These are phyloP conservation scores for Gleditsia sinensis DNA, from an alignment of 306 rosid species.

Conservation along the genomic window DNA sequence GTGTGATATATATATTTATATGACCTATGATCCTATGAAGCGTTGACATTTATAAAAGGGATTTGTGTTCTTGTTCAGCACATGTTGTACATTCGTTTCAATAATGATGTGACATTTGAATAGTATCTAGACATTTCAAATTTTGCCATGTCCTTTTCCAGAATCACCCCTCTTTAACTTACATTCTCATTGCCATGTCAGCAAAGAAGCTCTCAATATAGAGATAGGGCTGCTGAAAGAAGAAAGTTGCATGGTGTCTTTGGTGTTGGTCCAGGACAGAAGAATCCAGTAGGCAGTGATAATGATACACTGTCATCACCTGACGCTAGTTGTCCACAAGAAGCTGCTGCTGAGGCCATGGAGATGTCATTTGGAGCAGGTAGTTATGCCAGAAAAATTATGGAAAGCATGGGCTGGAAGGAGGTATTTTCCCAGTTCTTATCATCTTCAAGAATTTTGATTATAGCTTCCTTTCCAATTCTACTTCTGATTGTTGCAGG, in stretches of 20 bases:
- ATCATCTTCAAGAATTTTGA: not conserved
- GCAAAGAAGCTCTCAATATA: conserved; percentile 52
- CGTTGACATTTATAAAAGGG: too few species aligned
- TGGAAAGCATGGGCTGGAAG: conserved; percentile 88
- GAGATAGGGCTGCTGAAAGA: conserved; percentile 92
- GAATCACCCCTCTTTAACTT: conserved; percentile 25
- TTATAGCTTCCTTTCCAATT: not conserved
- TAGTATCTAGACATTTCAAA: not conserved
- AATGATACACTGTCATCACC: conserved; percentile 46
- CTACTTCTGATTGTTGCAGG: conserved; percentile 43
- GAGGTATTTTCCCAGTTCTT: conserved; percentile 58
- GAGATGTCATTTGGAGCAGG: conserved; percentile 77
- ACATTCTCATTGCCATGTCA: conserved; percentile 39
- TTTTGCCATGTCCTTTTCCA: not conserved
- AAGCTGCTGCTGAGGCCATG: conserved; percentile 71
- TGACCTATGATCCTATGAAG: too few species aligned
- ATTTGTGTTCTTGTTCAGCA: too few species aligned
- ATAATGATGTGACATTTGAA: not conserved
- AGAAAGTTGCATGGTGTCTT: conserved; percentile 81
- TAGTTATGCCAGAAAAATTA: conserved; percentile 76
- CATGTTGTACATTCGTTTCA: too few species aligned
- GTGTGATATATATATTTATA: too few species aligned
- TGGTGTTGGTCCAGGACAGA: conserved; percentile 88
- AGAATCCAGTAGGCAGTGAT: conserved; percentile 36
- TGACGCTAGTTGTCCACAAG: conserved; percentile 41